phyloP scores from a whole-genome alignment of 345 rosid genomes.

The Eucalyptus sideroxylon region DNA sequence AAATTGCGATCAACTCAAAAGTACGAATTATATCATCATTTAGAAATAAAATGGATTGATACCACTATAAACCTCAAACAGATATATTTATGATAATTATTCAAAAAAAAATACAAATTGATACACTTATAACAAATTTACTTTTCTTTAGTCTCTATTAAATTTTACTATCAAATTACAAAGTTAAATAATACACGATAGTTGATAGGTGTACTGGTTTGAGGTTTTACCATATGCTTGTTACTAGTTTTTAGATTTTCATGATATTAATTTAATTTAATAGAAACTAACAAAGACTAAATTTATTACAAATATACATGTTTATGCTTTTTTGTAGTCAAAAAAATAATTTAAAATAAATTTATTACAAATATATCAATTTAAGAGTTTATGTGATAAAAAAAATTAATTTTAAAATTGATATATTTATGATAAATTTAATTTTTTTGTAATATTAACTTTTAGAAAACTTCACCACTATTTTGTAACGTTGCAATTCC shows the following conservation, averaged over 20 bases:
- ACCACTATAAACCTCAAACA: rapidly evolving
- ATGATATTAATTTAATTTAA: too few relatives aligned
- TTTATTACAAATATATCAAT: rapidly evolving
- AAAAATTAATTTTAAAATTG: too few relatives aligned
- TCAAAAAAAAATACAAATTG: rapidly evolving
- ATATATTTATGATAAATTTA: rapidly evolving
- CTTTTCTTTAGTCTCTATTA: rapidly evolving
- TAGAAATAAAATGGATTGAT: background rate
- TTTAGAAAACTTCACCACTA: rapidly evolving
- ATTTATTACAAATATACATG: rapidly evolving
- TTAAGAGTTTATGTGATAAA: too few relatives aligned
- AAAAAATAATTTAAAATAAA: rapidly evolving
- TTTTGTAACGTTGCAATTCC: background rate
- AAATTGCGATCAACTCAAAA: rapidly evolving
- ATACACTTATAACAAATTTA: rapidly evolving
- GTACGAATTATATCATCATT: background rate
- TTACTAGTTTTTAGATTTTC: too few relatives aligned
- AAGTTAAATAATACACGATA: rapidly evolving
- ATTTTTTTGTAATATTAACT: rapidly evolving
- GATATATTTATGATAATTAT: rapidly evolving
- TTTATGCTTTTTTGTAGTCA: rapidly evolving
- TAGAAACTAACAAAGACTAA: rapidly evolving
- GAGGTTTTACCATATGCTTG: rapidly evolving
- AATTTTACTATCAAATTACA: rapidly evolving
- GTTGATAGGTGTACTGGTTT: rapidly evolving